phyloP scores from a whole-genome alignment of 2,329 filamentous ascomycete genomes.

The Aquanectria penicillioides region DNA sequence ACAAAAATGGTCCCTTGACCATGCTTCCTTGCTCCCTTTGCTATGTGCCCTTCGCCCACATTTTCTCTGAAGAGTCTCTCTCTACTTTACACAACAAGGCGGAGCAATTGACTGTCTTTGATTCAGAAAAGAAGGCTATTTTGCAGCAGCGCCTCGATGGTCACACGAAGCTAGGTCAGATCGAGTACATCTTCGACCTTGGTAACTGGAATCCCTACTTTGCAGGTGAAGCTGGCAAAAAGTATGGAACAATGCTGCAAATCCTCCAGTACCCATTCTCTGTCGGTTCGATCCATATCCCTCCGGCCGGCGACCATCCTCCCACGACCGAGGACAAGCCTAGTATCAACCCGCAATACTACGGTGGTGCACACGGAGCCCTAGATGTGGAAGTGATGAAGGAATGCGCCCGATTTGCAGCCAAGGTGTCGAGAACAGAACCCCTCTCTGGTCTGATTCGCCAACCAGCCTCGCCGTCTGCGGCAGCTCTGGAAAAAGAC shows the following conservation, averaged over 20 bases:
- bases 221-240: conserved; percentile 47
- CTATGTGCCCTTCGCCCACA: conserved; percentile 53
- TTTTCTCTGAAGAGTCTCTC: conserved; percentile 42
- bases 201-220: conserved; percentile 57
- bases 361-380: conserved; percentile 48
- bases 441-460: conserved; percentile 52
- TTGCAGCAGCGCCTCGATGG: conserved; percentile 46
- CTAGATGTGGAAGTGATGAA: conserved; percentile 57
- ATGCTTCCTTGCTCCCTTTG: conserved; percentile 52
- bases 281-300: conserved; percentile 58
- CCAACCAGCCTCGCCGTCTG: conserved; percentile 37
- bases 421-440: conserved; percentile 49
- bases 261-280: conserved; percentile 64
- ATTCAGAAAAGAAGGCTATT: conserved; percentile 42
- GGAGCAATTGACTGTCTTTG: conserved; percentile 28
- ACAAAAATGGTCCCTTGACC: conserved; percentile 49
- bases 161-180: conserved; percentile 51
- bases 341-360: conserved; percentile 56
- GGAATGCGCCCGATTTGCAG: conserved; percentile 50
- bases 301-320: conserved; percentile 20
- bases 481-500: conserved; percentile 26
- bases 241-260: conserved; percentile 59
- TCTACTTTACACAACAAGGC: conserved; percentile 32
- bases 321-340: conserved; percentile 41
- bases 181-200: conserved; percentile 60